Base-by-base conservation (phyloP, 2,329 filamentous ascomycete genomes). In the Scedosporium aurantiacum region DNA sequence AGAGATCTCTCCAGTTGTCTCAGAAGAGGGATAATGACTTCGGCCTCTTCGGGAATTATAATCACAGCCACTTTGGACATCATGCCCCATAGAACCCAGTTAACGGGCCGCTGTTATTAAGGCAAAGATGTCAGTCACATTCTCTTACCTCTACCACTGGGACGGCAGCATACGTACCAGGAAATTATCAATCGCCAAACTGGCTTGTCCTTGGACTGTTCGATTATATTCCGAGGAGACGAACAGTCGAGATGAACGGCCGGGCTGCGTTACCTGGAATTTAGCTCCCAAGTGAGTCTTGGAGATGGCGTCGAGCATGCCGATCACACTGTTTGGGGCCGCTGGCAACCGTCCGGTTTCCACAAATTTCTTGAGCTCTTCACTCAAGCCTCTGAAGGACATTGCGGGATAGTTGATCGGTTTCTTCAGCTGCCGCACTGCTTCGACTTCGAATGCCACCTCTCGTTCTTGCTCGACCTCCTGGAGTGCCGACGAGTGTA, bases 41-140 rank as follows among this genome's bases (percentile, higher is more conserved):
- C 82, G 0, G 79, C 83, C 67, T 89, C 86, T 64, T 89, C 85
- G 0, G 84, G 82, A 28, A 82, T 83, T 1, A 89, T 67, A 1
- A 89, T 68, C 0, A 89, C 64, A 0, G 79, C 85, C 0, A 74
- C 78, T 6, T 80, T 66, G 0, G 72, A 72, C 0, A 65, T n/a
- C 0, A 65, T 65, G 62, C 78, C 82, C 78, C 80, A 87, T 0
- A 89, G 69, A 2, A 89, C 67, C 84, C 84, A 89, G 27, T 84
- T 80, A 0, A 86, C 81, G 0, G 80, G 75, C 1, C 77, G 73
- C 64, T 79, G 64, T 50, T 18, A 66, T 25, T 23, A n/a, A 8
- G 14, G 54, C 63, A 5, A 58, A 50, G 16, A 67, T 62, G 62
- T 67, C 63, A 1, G 67, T 57, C 32, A n/a, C 4, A 16, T 43